phyloP scores from a whole-genome alignment of 2,329 filamentous ascomycete species.

The Hypoxylon sp. region DNA sequence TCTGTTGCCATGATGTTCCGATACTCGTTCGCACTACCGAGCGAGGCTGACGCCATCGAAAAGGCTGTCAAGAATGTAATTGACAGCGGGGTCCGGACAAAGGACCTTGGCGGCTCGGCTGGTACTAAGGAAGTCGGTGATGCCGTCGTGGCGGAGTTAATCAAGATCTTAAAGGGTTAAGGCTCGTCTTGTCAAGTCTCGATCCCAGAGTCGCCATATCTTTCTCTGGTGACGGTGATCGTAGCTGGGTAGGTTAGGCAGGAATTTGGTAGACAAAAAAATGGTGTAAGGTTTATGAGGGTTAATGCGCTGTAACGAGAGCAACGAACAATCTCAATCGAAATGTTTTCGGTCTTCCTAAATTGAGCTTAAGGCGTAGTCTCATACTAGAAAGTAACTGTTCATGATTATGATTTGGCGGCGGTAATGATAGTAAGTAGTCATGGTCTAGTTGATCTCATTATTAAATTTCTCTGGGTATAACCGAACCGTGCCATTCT shows the following conservation, averaged over 20 bases:
- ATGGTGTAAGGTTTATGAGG: constrained; percentile 9
- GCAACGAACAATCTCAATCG: constrained; percentile 5
- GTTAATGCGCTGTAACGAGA: constrained; percentile 12
- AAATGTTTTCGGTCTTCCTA: background rate
- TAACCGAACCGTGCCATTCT: constrained; percentile 12
- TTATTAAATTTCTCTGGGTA: constrained; percentile 21
- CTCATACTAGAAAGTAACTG: background rate
- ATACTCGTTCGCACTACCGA: constrained; percentile 86
- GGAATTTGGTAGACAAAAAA: constrained; percentile 26
- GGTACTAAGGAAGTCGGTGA: constrained; percentile 84
- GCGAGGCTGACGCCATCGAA: constrained; percentile 84
- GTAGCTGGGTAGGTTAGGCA: constrained; percentile 5
- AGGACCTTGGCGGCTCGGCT: constrained; percentile 84
- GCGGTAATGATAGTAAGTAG: too few relatives aligned
- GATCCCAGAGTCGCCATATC: background rate
- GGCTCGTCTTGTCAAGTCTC: background rate
- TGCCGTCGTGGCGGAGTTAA: constrained; percentile 81
- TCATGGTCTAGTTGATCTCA: background rate
- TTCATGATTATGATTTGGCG: background rate
- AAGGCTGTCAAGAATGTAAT: constrained; percentile 84
- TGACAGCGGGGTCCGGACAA: constrained; percentile 83
- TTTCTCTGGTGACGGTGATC: background rate
- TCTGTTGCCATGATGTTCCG: constrained; percentile 96
- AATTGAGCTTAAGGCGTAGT: constrained; percentile 2
- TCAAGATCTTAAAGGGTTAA: constrained; percentile 72